Base-by-base conservation (phyloP, 2,329 filamentous ascomycete species). In the Colletotrichum agaves region DNA sequence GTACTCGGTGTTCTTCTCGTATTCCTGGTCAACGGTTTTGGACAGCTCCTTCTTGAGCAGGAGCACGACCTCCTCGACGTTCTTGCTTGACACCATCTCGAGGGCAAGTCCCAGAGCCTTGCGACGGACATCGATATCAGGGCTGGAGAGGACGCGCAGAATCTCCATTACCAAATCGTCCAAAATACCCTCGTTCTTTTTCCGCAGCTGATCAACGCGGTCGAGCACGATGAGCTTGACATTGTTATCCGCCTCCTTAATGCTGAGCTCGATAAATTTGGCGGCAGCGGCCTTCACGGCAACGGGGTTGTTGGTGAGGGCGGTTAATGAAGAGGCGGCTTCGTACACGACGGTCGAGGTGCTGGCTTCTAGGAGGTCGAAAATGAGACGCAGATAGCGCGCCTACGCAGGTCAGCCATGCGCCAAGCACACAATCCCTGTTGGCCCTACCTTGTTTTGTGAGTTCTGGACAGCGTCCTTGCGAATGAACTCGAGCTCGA, bases 21-120 rank as follows among this genome's bases (percentile, higher is more conserved):
- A 98, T 79, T 98, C 94, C 79, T 98, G 94, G 75, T 99, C 94
- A 47, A 98, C 93, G 0, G 96, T 99, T 86, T 98, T 99, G 70
- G 93, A 90, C 31, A 99, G 88, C 78, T 99, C 96, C 80, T 99
- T 99, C 85, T 99, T 99, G 69, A 99, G 85, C 1, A 99, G 86
- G 75, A 98, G 88, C 21, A 99, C 93, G 13, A 99, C 96, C 76
- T 99, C 96, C 77, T 98, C 96, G 6, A 99, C 94, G 72, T 99
- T 99, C 83, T 97, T 97, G 87, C 94, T 98, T 0, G 95, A 96
- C 5, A 99, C 93, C 96, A 99, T 98, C 72, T 98, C 94, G 78
- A 99, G 85, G 12, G 94, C 94, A 74, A 99, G 93, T 63, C 88
- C 86, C 31, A 99, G 87, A 15, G 95, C 94, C 81, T 98, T 98